Conservation (phyloP, 495 filamentous ascomycete genomes). For the Viridothelium virens region DNA sequence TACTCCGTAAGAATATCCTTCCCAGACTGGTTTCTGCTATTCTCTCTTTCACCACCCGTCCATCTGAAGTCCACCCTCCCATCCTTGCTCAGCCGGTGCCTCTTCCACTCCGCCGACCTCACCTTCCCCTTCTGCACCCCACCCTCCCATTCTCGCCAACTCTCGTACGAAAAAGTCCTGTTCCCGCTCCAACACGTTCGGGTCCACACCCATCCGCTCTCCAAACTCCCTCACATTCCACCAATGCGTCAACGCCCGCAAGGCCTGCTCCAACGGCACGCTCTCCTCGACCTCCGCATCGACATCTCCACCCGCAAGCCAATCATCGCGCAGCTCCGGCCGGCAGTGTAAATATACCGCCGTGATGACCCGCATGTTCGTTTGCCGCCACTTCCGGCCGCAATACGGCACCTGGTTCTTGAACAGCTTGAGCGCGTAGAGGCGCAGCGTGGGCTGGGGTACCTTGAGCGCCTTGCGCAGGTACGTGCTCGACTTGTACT, state of each 20-base stretch:
- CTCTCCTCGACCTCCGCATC: slow-evolving; percentile 91
- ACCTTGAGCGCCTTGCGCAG: slow-evolving; percentile 85
- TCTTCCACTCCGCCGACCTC: slow-evolving; percentile 16
- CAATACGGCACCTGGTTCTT: slow-evolving; percentile 98
- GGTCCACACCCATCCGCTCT: slow-evolving; percentile 66
- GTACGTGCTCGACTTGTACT: slow-evolving; percentile 86
- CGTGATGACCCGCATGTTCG: slow-evolving; percentile 97
- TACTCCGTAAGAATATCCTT: background rate
- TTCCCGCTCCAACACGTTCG: slow-evolving; percentile 60
- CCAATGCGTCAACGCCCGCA: slow-evolving; percentile 84
- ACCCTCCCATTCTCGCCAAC: slow-evolving; percentile 63
- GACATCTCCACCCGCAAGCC: slow-evolving; percentile 83
- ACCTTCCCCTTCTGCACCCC: slow-evolving; percentile 5
- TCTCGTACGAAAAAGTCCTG: slow-evolving; percentile 86
- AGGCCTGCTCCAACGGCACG: slow-evolving; percentile 78
- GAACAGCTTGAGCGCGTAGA: slow-evolving; percentile 95
- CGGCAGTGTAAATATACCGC: slow-evolving; percentile 89
- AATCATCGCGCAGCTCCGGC: slow-evolving; percentile 89
- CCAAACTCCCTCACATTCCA: slow-evolving; percentile 77
- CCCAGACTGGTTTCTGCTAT: background rate
- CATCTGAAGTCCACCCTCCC: slow-evolving; percentile 10
- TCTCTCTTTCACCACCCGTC: slow-evolving; percentile 9
- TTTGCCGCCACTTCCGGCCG: slow-evolving; percentile 94
- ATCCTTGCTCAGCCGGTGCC: slow-evolving; percentile 13
- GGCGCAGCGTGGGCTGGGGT: slow-evolving; percentile 74